Base-by-base conservation (phyloP, 805 yeast species). In the Pichia ethanolica region DNA sequence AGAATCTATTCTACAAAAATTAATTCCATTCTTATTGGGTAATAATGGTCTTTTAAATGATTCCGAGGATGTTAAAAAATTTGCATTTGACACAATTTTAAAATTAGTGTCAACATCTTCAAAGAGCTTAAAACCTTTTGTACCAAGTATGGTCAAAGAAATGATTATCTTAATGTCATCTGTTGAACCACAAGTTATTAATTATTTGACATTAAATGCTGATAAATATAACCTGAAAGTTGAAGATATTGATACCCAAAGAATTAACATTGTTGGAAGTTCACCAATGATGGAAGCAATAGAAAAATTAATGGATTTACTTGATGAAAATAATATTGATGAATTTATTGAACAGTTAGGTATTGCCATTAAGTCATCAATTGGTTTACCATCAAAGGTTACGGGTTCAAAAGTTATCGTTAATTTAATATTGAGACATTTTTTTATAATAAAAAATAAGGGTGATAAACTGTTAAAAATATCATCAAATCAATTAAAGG, bases 231-330 rank as follows among this genome's bases (percentile, higher is more conserved):
- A 89, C 40, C 62, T 89, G 51, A 81, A 80, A 46, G 70, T 81
- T 7, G 77, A 78, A 50, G 86, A 81, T 38, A 79, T 91, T 52
- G 97, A 93, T 64, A 80, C 87, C 0, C 81, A 81, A 46, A 74
- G 98, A 59, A 68, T 83, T 47, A 83, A 81, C 50, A 78, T 85
- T 41, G 75, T 93, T 34, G 82, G 91, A 0, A 71, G 74, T 30
- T 90, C 97, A 0, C 97, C 98, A 0, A 76, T 90, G 70, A 86
- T 89, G 90, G 89, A 82, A 48, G 84, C 95, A 0, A 73, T 90
- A 45, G 97, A 89, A 54, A 78, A 72, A 44, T 63, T 90, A 53
- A 66, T 90, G 51, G 83, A 78, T 42, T 59, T 78, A 30, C 57
- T 83, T 5, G 84, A 80, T 61, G 79, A 73, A 7, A 71, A 67